Evolutionary conservation across 495 filamentous ascomycete genomes (phyloP), one percentile per base, ranked within the genome.

Genomic region (Daldinia vernicosa): DNA sequence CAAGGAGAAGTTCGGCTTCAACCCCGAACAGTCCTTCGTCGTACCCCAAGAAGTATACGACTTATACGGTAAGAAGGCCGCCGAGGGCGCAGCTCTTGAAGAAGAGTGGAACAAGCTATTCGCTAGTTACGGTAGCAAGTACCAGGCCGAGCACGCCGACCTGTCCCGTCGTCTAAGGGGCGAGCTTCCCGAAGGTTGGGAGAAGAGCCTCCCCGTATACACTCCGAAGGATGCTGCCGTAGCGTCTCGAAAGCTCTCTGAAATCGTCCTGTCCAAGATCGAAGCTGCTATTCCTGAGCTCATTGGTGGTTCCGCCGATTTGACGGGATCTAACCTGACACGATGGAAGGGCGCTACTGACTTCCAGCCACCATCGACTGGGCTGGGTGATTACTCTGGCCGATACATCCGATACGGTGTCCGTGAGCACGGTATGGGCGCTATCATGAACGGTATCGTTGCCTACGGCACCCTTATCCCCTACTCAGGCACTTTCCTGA

Each of bases 321-420:
- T 99, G 87, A 99, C 95, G 72, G 93, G 92, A 78, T 98, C 95
- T 71, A 99, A 98, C 88, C 91, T 98, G 84, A 99, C 95, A 70
- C 90, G 94, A 77, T 97, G 93, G 91, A 99, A 98, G 91, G 89
- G 91, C 62, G 94, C 95, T 45, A 86, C 93, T 69, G 95, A 99
- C 87, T 99, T 98, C 89, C 95, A 99, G 85, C 96, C 95, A 30
- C 92, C 93, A 24, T 84, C 88, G 74, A 89, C 89, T 59, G 88
- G 89, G 60, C 90, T 98, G 76, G 95, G 96, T 77, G 88, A 93
- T 78, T 97, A 91, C 83, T 80, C 84, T 75, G 95, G 95, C 74
- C 94, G 95, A 71, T 99, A 99, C 78, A 87, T 99, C 80, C 92
- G 94, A 81, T 98, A 94, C 83, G 94, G 94, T 88, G 94, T 98